A percentile compares a stretch with the other conserved stretches of the same genome.
Conservation (phyloP, 2,329 filamentous ascomycete species). For the Nannizziopsis barbatae region DNA sequence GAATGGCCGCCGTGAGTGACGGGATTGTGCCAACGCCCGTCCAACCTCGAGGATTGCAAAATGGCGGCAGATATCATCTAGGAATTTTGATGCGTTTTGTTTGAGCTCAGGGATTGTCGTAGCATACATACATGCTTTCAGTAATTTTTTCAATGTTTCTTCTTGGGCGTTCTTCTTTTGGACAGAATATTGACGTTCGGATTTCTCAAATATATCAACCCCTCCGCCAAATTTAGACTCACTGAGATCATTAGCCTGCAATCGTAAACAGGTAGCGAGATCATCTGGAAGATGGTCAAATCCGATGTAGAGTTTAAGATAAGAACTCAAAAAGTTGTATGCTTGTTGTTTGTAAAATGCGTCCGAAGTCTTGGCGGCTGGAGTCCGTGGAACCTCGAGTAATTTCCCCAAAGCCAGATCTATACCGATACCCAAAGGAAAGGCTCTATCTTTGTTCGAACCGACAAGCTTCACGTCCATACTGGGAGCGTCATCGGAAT, state of each 20-base stretch:
- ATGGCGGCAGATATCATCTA: constrained; percentile 74
- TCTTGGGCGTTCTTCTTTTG: constrained; percentile 81
- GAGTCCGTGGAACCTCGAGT: constrained; percentile 60
- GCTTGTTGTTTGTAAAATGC: constrained; percentile 88
- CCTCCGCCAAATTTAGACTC: constrained; percentile 61
- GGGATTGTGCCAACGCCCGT: constrained; percentile 66
- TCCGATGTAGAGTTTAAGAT: constrained; percentile 83
- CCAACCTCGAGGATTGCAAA: constrained; percentile 86
- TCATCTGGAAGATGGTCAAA: constrained; percentile 83
- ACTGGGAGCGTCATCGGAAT: constrained; percentile 75
- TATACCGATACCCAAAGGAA: constrained; percentile 74
- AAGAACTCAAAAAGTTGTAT: constrained; percentile 72
- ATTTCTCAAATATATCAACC: constrained; percentile 56
- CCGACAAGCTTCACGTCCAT: constrained; percentile 84
- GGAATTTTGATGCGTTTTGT: constrained; percentile 60
- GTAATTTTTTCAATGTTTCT: constrained; percentile 64
- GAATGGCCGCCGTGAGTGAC: constrained; percentile 67
- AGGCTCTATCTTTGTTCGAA: constrained; percentile 76
- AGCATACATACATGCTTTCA: constrained; percentile 82
- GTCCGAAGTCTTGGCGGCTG: constrained; percentile 53
- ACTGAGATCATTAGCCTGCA: constrained; percentile 79
- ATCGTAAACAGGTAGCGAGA: constrained; percentile 66
- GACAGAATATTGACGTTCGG: constrained; percentile 71
- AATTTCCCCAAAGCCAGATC: constrained; percentile 82
- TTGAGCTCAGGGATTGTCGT: constrained; percentile 72